phyloP scores from a whole-genome alignment of 1,284 basidiomycete genomes.

The Anthracocystis panici-leucophaei region DNA sequence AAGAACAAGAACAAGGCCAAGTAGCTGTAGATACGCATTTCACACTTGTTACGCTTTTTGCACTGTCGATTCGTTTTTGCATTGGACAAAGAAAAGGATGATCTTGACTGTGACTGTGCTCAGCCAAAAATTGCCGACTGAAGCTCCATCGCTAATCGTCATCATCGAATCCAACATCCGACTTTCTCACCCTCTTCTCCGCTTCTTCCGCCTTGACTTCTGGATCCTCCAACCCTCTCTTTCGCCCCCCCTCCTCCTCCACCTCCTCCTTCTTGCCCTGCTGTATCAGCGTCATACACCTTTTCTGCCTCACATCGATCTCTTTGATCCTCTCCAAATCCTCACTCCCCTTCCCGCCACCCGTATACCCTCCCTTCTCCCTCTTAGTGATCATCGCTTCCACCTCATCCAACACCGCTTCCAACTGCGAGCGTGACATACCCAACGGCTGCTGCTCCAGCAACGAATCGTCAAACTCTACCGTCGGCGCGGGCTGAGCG shows the following conservation, averaged over 20 bases:
- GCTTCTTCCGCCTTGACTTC: conserved; percentile 16
- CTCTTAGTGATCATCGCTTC: conserved; percentile 21
- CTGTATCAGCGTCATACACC: conserved; percentile 35
- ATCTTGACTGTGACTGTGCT: too few relatives aligned
- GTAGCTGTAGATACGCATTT: neutral
- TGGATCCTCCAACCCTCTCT: neutral
- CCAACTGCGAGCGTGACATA: conserved; percentile 76
- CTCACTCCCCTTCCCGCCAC: conserved; percentile 24
- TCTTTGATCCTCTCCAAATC: conserved; percentile 55
- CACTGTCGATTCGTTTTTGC: conserved; percentile 5
- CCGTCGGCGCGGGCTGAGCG: neutral
- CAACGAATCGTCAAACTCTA: conserved; percentile 39
- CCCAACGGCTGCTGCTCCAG: conserved; percentile 34
- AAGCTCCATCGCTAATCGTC: conserved; percentile 7
- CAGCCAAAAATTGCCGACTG: too few relatives aligned
- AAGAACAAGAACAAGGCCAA: neutral
- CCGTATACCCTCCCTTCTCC: conserved; percentile 34
- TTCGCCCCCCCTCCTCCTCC: conserved; percentile 5
- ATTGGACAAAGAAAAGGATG: too few relatives aligned
- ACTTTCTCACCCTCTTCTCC: conserved; percentile 5
- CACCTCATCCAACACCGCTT: conserved; percentile 74
- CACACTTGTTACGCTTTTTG: conserved; percentile 21
- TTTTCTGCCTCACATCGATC: conserved; percentile 51
- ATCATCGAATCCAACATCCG: conserved; percentile 11
- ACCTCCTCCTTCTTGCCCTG: conserved; percentile 16